phyloP scores from a whole-genome alignment of 352 stramenopile species.

The Aphanomyces invadans region DNA sequence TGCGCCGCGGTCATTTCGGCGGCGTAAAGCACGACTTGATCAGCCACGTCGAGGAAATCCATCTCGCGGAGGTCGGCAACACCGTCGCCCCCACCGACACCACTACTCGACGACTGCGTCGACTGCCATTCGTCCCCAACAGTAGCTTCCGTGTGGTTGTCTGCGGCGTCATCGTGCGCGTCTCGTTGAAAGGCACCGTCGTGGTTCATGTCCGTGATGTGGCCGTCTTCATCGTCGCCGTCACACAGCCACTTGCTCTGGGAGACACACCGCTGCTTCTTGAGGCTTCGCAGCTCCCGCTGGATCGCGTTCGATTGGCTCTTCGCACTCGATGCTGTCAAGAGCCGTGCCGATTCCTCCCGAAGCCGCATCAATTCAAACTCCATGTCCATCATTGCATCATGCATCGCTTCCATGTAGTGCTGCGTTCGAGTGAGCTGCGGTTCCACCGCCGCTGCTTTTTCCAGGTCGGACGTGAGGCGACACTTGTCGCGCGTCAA shows the following conservation, averaged over 20 bases:
- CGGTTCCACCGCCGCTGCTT: background rate
- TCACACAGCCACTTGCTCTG: constrained; percentile 24
- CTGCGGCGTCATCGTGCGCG: background rate
- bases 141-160: background rate
- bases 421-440: constrained; percentile 15
- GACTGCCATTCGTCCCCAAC: background rate
- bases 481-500: background rate
- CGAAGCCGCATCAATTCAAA: constrained; percentile 20
- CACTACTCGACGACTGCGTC: too few relatives aligned
- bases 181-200: background rate
- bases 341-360: background rate
- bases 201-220: background rate
- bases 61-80: background rate
- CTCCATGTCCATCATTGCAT: constrained; percentile 22
- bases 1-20: background rate
- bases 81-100: too few relatives aligned
- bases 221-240: background rate
- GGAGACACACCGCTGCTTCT: constrained; percentile 20
- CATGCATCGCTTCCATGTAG: constrained; percentile 17
- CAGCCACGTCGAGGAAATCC: background rate
- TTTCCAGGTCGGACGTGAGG: background rate
- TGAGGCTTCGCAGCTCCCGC: constrained; percentile 4
- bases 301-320: constrained; percentile 17
- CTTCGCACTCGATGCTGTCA: background rate
- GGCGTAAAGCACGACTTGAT: background rate